These are phyloP conservation scores for Talaromyces sp. DNA, from an alignment of 2,329 filamentous ascomycete genomes.

Conservation along the genomic window DNA sequence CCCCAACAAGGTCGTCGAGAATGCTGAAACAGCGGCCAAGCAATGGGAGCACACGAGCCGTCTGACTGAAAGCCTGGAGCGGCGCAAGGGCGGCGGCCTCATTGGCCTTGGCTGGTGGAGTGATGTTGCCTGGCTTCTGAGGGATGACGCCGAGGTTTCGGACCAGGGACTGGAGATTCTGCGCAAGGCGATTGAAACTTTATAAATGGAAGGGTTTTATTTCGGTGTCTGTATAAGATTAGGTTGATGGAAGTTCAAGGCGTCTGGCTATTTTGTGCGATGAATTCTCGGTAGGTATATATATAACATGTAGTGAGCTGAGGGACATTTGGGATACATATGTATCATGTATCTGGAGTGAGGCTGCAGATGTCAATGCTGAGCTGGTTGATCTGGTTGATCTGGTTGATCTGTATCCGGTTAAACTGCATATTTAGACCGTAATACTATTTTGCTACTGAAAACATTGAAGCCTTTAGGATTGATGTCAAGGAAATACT, in stretches of 20 bases:
- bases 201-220: background rate
- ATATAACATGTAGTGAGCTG: background rate
- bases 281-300: background rate
- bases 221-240: background rate
- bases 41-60: conserved; percentile 95
- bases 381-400: background rate
- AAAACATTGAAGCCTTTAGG: background rate
- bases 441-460: background rate
- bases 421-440: background rate
- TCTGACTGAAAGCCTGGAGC: conserved; percentile 81
- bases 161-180: conserved; percentile 53
- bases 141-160: conserved; percentile 42
- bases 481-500: background rate
- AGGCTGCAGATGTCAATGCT: background rate
- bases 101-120: conserved; percentile 82
- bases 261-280: background rate
- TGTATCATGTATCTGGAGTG: background rate
- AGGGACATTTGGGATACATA: background rate
- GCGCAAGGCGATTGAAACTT: conserved; percentile 50
- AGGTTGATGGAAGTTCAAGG: background rate
- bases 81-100: conserved; percentile 71
- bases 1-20: conserved; percentile 70
- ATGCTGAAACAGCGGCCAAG: conserved; percentile 79
- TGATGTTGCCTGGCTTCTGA: conserved; percentile 74
- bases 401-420: background rate